Conservation (phyloP, 495 filamentous ascomycete species). For the Chaetomium cochliodes region DNA sequence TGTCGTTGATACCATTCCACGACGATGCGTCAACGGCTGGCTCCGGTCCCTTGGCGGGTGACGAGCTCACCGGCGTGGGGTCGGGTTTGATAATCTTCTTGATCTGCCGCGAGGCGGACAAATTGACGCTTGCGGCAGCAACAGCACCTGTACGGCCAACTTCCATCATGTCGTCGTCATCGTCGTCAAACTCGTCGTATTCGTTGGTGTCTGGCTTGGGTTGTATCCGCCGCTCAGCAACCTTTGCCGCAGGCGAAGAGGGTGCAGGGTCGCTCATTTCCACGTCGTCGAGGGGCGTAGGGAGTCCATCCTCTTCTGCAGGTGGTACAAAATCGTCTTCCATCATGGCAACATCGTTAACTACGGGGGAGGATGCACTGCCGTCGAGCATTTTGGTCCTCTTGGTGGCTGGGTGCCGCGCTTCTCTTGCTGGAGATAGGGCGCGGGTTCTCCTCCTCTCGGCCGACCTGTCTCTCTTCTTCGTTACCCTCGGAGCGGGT, state of each 20-base stretch:
- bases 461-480: constrained; percentile 66
- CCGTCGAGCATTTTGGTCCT: constrained; percentile 52
- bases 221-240: constrained; percentile 74
- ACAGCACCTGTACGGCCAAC: constrained; percentile 73
- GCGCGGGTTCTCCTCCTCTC: constrained; percentile 74
- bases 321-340: constrained; percentile 53
- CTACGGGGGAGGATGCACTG: constrained; percentile 40
- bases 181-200: constrained; percentile 58
- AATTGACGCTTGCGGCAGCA: constrained; percentile 71
- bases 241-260: constrained; percentile 84
- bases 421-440: constrained; percentile 66
- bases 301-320: constrained; percentile 62
- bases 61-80: constrained; percentile 69
- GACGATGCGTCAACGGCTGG: constrained; percentile 69
- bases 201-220: constrained; percentile 49
- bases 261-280: constrained; percentile 82
- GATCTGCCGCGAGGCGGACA: constrained; percentile 75
- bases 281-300: constrained; percentile 42
- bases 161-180: constrained; percentile 83
- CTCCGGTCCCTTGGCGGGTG: constrained; percentile 61
- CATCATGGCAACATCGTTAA: constrained; percentile 46
- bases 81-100: constrained; percentile 70
- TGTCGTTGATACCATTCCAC: constrained; percentile 85
- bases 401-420: constrained; percentile 46
- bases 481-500: constrained; percentile 49